Conservation (phyloP, 345 rosid genomes). For the Mallotus nudiflorus region DNA sequence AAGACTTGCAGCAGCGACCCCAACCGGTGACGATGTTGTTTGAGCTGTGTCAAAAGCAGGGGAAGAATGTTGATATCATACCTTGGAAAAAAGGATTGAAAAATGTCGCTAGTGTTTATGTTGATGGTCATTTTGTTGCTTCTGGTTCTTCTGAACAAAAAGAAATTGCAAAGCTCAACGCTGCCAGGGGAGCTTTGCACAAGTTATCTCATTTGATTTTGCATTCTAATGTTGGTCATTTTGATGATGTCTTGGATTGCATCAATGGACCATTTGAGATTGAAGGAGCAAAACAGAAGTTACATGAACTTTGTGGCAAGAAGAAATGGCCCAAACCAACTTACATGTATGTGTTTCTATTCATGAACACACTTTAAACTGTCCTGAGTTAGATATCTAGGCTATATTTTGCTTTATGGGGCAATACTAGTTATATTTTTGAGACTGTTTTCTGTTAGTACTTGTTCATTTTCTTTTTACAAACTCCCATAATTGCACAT, state of each 20-base stretch:
- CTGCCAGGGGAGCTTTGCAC: constrained; percentile 53
- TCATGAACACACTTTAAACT: neutral
- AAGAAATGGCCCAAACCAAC: constrained; percentile 68
- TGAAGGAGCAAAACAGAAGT: constrained; percentile 61
- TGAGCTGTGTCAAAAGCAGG: constrained; percentile 61
- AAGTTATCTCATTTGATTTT: constrained; percentile 37
- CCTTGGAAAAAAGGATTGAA: constrained; percentile 30
- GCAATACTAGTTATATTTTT: neutral
- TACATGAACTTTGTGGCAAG: constrained; percentile 55
- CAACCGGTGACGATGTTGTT: constrained; percentile 67
- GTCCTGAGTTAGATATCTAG: neutral
- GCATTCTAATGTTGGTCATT: constrained; percentile 8
- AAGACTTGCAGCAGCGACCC: constrained; percentile 58
- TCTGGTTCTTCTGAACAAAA: constrained; percentile 58
- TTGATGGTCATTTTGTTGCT: constrained; percentile 51
- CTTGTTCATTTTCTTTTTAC: too few species aligned
- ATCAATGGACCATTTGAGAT: constrained; percentile 29
- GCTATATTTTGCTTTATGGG: too few species aligned
- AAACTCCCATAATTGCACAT: too few species aligned
- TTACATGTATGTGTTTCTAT: constrained; percentile 47
- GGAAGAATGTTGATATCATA: constrained; percentile 50
- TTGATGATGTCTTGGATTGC: neutral
- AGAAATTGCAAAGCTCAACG: constrained; percentile 69
- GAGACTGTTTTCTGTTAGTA: neutral
- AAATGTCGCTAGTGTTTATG: constrained; percentile 47